phyloP scores from a whole-genome alignment of 345 rosid genomes.

The Turnera subulata region DNA sequence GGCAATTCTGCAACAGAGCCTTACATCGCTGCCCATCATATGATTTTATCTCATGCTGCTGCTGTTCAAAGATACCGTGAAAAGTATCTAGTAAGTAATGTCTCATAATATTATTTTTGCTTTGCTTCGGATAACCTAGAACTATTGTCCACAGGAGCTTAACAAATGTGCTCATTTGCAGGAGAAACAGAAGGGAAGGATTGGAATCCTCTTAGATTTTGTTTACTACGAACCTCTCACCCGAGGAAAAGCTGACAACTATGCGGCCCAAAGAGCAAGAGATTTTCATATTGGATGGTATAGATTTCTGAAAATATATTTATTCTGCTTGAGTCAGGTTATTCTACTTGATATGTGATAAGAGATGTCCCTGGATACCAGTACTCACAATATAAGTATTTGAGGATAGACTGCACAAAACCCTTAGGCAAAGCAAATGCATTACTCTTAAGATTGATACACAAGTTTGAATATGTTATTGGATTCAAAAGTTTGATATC shows the following conservation, averaged over 20 bases:
- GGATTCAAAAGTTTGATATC: background rate
- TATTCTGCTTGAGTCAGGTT: too few species aligned
- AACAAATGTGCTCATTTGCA: constrained; percentile 14
- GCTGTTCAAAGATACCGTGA: constrained; percentile 81
- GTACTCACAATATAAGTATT: too few species aligned
- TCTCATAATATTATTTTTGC: background rate
- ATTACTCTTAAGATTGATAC: too few species aligned
- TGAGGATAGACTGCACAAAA: too few species aligned
- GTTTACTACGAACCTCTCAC: constrained; percentile 98
- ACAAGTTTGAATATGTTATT: background rate
- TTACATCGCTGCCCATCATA: constrained; percentile 77
- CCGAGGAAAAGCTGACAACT: constrained; percentile 70
- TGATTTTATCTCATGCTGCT: constrained; percentile 78
- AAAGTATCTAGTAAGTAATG: constrained; percentile 57
- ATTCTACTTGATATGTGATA: too few species aligned
- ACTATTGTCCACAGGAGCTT: too few species aligned
- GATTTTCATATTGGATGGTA: constrained; percentile 98
- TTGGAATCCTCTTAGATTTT: constrained; percentile 83
- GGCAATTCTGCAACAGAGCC: constrained; percentile 94
- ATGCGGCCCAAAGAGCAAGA: constrained; percentile 93
- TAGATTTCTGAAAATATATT: too few species aligned
- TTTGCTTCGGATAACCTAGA: background rate
- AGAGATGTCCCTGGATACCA: too few species aligned
- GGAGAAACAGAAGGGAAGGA: constrained; percentile 81
- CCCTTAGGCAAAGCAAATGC: too few species aligned